A percentile compares a stretch with the other conserved stretches of the same genome.
Conservation (phyloP, 306 rosid species). For the Lathyrus sativus region DNA sequence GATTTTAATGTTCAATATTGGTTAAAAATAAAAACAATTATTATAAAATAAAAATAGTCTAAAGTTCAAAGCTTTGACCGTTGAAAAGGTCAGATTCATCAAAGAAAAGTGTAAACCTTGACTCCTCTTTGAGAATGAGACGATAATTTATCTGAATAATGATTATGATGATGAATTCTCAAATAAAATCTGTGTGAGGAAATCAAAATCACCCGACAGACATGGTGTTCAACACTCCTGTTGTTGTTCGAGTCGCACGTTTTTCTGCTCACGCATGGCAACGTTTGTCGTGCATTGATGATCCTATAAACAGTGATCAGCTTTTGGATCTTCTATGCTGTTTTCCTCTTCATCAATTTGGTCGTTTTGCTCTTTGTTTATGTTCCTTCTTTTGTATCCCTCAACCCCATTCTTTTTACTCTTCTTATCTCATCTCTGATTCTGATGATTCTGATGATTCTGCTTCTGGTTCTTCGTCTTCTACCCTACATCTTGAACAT, state of each 20-base stretch:
- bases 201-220: neutral
- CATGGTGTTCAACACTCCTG: constrained; percentile 69
- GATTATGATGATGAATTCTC: neutral
- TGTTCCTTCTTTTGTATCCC: constrained; percentile 77
- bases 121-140: neutral
- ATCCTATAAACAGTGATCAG: constrained; percentile 55
- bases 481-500: constrained; percentile 44
- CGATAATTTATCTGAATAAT: neutral
- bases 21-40: too few relatives aligned
- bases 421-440: constrained; percentile 41
- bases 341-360: constrained; percentile 72
- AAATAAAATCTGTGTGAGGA: neutral
- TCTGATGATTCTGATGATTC: constrained; percentile 27
- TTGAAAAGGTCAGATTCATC: neutral
- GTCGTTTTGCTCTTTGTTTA: constrained; percentile 68
- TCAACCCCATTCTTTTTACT: constrained; percentile 47
- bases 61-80: neutral
- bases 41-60: too few relatives aligned
- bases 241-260: constrained; percentile 68
- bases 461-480: constrained; percentile 38
- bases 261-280: constrained; percentile 73
- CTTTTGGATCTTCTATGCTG: constrained; percentile 63
- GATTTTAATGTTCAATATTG: too few relatives aligned
- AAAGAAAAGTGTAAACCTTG: neutral
- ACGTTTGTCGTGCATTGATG: constrained; percentile 54